Percentiles rank a stretch among this genome's conserved stretches.
Evolutionary conservation across 2,329 filamentous ascomycete genomes (phyloP).

Genomic region (Hypoxylon sp.): DNA sequence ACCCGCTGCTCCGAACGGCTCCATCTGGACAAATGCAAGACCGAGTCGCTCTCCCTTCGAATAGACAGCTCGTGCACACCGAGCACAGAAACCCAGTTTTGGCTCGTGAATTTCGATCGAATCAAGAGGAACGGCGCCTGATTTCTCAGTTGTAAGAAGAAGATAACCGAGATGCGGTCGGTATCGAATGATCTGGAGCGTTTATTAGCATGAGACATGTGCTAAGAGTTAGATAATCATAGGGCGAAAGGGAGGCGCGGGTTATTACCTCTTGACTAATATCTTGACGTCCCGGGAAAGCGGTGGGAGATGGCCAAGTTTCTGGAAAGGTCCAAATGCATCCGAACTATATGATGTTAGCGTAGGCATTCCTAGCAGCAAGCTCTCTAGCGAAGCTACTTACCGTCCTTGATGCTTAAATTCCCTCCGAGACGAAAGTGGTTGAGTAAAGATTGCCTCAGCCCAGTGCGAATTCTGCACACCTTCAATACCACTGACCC

Average conservation of each 20-base stretch:
- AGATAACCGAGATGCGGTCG: slow-evolving; percentile 66
- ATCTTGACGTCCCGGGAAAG: slow-evolving; percentile 64
- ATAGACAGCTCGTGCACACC: slow-evolving; percentile 69
- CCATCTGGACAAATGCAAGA: slow-evolving; percentile 66
- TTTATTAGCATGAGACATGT: slow-evolving; percentile 13
- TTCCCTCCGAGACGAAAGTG: slow-evolving; percentile 64
- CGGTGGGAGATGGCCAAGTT: slow-evolving; percentile 57
- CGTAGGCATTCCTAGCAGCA: background rate
- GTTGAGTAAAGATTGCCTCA: slow-evolving; percentile 69
- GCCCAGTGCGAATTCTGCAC: slow-evolving; percentile 69
- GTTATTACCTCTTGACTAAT: slow-evolving; percentile 66
- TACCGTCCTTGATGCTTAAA: slow-evolving; percentile 59
- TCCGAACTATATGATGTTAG: slow-evolving; percentile 43
- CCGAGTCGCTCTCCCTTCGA: slow-evolving; percentile 60
- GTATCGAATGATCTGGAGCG: slow-evolving; percentile 63
- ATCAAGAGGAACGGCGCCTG: slow-evolving; percentile 63
- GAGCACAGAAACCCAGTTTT: slow-evolving; percentile 62
- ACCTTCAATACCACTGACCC: slow-evolving; percentile 24
- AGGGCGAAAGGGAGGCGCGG: background rate
- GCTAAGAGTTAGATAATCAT: background rate
- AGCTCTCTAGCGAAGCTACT: slow-evolving; percentile 34
- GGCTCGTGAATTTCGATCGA: slow-evolving; percentile 57
- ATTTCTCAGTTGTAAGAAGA: slow-evolving; percentile 62
- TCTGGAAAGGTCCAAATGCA: slow-evolving; percentile 50
- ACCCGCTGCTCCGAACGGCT: slow-evolving; percentile 58